Evolutionary conservation across 208 protist genomes (phyloP).

Genomic region (Trypanosoma rangeli): DNA sequence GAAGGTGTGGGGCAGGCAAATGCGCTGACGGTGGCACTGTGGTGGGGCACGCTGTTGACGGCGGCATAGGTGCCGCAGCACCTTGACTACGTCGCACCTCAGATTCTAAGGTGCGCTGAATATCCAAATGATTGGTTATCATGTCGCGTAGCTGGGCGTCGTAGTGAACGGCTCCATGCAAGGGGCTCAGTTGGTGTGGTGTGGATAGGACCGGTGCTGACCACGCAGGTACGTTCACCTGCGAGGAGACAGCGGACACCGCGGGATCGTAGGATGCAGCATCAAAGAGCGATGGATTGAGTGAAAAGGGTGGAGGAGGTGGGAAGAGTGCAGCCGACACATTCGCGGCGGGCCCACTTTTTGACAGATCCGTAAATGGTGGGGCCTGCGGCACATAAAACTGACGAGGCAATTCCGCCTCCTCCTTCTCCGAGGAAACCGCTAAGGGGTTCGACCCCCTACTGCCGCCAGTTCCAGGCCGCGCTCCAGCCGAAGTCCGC

Average conservation of each 20-base stretch:
- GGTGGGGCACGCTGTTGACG: neutral
- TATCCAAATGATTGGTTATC: slow-evolving; percentile 13
- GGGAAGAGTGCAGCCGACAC: neutral
- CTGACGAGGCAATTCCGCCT: neutral
- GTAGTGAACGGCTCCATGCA: neutral
- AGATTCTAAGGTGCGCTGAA: slow-evolving; percentile 22
- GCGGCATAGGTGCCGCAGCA: neutral
- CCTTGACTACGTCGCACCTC: neutral
- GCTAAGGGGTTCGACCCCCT: too few species aligned
- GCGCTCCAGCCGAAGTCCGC: neutral
- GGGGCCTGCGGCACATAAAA: neutral
- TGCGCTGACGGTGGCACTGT: neutral
- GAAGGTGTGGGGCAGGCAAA: neutral
- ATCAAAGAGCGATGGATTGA: neutral
- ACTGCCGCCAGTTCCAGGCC: neutral
- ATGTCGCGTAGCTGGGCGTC: slow-evolving; percentile 23
- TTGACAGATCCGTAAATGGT: neutral
- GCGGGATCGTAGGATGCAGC: neutral
- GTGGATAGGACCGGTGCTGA: neutral
- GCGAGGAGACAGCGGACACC: neutral
- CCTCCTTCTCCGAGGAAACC: neutral
- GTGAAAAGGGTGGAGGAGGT: neutral
- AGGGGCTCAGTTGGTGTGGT: neutral
- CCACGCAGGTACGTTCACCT: neutral
- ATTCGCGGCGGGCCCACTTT: neutral